Evolutionary conservation across 2,329 filamentous ascomycete genomes (phyloP), one percentile per base, ranked within the genome.

Genomic region (Alternaria panax): DNA sequence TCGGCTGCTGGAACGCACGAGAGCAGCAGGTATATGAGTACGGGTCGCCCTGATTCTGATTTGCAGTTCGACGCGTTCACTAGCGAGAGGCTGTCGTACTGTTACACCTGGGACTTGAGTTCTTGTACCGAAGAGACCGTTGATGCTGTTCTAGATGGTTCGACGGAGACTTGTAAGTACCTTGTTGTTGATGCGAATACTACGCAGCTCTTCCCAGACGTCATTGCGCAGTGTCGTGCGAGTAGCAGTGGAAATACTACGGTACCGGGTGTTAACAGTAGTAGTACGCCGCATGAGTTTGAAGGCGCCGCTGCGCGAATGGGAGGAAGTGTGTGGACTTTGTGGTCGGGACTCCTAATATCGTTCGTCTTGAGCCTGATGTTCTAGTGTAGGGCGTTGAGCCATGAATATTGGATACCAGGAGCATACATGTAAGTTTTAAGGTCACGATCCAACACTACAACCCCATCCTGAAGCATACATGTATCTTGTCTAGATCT

Each of bases 141-240:
- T 3, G 59, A 60, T 24, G 54, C 60, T 1, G 60, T 69, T 16
- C 20, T 40, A 25, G 63, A 67, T 12, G 64, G 59, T 5, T 60
- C 54, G 3, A 65, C 63, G 5, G 57, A 63, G 42, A 67, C 67
- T 4, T 69, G 66, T 40, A 50, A 64, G 14, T 69, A 58, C 34
- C 42, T 67, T n/a, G 60, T 69, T 36, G 66, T 69, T 16, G 65
- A 69, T 20, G 53, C 54, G 14, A 69, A 67, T 12, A 63, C 66
- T 16, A 68, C 66, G 7, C 53, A 53, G 34, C 22, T 68, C 40
- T 68, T 68, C 28, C 66, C 66, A 4, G 64, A 64, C 5, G 64
- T 67, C 7, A 63, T 68, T 48, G 63, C 62, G 1, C 57, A 51
- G 20, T 69, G 66, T 32, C 54, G 65, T 2, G 57, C 34, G 4